Conservation (phyloP, 164 flowering plant species). For the Tetracentron sinense region DNA sequence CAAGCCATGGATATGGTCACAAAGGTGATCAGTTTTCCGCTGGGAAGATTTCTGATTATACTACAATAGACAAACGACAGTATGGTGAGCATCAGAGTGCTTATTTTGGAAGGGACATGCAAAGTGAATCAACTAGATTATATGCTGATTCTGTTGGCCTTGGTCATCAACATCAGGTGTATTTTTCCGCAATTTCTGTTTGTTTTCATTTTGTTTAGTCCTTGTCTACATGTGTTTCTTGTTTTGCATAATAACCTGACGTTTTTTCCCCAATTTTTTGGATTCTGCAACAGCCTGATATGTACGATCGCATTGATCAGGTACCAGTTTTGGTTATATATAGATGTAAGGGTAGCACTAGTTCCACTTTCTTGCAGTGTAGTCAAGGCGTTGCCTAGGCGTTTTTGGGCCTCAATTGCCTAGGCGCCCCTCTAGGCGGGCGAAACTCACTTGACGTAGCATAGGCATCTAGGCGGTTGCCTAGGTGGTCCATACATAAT, state of each 20-base stretch:
- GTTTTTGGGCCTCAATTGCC: no score
- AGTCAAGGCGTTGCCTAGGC: no score
- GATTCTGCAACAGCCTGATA: conserved; percentile 40
- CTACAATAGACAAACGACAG: conserved; percentile 58
- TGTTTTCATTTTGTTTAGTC: not conserved
- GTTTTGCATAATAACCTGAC: not conserved
- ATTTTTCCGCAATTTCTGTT: not conserved
- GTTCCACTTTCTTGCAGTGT: no score
- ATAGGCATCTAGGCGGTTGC: no score
- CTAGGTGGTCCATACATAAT: no score
- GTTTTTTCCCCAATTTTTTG: not conserved
- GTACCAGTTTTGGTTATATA: conserved; percentile 12
- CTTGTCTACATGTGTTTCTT: not conserved
- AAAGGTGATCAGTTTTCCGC: conserved; percentile 52
- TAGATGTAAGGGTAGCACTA: no score
- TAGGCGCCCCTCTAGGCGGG: no score
- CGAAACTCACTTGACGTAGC: no score
- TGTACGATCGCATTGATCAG: conserved; percentile 74
- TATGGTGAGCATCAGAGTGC: conserved; percentile 63
- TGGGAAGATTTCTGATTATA: conserved; percentile 65
- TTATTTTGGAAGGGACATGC: conserved; percentile 60
- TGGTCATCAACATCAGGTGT: conserved; percentile 62
- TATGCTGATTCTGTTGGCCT: conserved; percentile 64
- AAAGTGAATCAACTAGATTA: conserved; percentile 53
- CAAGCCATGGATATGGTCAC: conserved; percentile 65